A percentile compares a stretch with the other conserved stretches of the same genome.
These are phyloP conservation scores for Maudiozyma bulderi DNA, from an alignment of 805 yeast genomes.

Conservation along the genomic window DNA sequence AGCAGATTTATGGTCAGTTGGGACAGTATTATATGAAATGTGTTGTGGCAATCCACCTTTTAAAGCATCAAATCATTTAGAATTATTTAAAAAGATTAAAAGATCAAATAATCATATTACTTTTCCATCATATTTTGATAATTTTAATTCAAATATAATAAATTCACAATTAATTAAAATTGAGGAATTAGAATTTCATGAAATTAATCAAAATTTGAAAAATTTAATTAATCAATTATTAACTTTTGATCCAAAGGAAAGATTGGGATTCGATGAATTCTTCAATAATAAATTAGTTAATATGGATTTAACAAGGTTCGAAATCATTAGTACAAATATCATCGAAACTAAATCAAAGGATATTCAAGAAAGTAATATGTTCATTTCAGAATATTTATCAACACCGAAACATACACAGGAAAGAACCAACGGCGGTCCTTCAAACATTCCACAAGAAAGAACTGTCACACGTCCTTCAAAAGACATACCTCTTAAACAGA, in stretches of 20 bases:
- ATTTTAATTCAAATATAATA: background rate
- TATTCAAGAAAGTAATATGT: conserved; percentile 63
- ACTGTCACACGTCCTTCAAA: background rate
- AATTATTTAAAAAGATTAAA: conserved; percentile 77
- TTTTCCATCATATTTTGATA: conserved; percentile 54
- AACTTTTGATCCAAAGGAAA: conserved; percentile 74
- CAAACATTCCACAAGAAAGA: background rate
- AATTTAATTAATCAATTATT: conserved; percentile 65
- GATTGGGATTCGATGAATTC: conserved; percentile 84
- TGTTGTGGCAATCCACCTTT: conserved; percentile 94
- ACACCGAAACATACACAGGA: conserved; percentile 7
- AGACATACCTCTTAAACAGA: background rate
- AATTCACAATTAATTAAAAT: background rate
- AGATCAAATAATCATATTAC: conserved; percentile 65
- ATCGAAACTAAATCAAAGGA: conserved; percentile 54
- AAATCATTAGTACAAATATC: conserved; percentile 34
- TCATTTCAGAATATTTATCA: conserved; percentile 70
- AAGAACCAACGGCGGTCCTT: conserved; percentile 8
- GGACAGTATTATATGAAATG: conserved; percentile 94
- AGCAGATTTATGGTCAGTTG: conserved; percentile 97
- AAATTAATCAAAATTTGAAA: conserved; percentile 56
- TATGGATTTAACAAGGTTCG: conserved; percentile 36
- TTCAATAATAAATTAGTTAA: conserved; percentile 63
- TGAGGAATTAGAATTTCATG: conserved; percentile 12
- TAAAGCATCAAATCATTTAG: conserved; percentile 87